Percentiles rank a stretch among this genome's conserved stretches.
Conservation (phyloP, 75 land plant species). For the Adiantum capillusveneris region DNA sequence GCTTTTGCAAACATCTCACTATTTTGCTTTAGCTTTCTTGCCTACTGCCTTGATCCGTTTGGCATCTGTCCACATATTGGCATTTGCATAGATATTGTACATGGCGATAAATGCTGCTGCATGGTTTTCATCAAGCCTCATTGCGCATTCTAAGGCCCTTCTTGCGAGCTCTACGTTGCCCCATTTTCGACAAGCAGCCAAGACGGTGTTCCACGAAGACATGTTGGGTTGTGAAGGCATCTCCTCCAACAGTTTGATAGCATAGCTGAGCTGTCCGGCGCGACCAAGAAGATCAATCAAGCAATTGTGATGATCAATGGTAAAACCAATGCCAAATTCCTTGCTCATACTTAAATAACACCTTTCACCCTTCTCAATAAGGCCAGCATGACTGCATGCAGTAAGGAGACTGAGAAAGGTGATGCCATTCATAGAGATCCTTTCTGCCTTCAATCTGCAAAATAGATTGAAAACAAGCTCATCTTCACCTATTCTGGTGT, state of each 20-base stretch:
- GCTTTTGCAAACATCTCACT: too few relatives aligned
- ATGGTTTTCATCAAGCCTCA: conserved; percentile 46
- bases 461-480: conserved; percentile 13
- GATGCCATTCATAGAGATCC: conserved; percentile 14
- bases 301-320: conserved; percentile 58
- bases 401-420: conserved; percentile 36
- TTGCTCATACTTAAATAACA: conserved; percentile 35
- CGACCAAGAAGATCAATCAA: conserved; percentile 68
- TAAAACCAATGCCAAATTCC: conserved; percentile 37
- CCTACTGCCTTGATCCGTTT: conserved; percentile 23
- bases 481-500: conserved; percentile 8
- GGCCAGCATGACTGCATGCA: conserved; percentile 53
- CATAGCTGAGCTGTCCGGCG: conserved; percentile 34
- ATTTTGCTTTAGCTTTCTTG: too few relatives aligned
- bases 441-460: conserved; percentile 6
- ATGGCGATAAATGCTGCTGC: conserved; percentile 46
- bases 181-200: conserved; percentile 53
- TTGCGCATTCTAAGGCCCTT: conserved; percentile 30
- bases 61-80: conserved; percentile 49
- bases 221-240: conserved; percentile 62
- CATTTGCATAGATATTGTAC: conserved; percentile 57
- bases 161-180: conserved; percentile 55
- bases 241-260: conserved; percentile 33
- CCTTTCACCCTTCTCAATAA: conserved; percentile 31
- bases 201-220: conserved; percentile 56